These are phyloP conservation scores for Bacidia gigantensis DNA, from an alignment of 495 filamentous ascomycete genomes.

Conservation along the genomic window DNA sequence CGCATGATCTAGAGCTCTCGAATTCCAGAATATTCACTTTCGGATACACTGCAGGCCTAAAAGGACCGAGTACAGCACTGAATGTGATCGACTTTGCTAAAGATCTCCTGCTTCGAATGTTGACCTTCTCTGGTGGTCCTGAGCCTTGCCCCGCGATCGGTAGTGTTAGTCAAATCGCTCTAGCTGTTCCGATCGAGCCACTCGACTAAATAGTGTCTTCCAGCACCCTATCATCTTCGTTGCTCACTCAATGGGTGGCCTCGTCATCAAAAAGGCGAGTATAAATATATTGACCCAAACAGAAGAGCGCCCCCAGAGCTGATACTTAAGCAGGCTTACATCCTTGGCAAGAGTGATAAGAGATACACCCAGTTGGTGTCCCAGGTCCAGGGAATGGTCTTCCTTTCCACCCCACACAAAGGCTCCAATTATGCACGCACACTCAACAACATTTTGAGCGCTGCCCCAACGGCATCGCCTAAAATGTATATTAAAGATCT, in stretches of 20 bases:
- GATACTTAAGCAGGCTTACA: too few relatives aligned
- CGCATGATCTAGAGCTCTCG: constrained; percentile 18
- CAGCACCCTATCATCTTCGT: constrained; percentile 19
- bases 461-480: constrained; percentile 12
- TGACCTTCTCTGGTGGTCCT: constrained; percentile 9
- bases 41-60: constrained; percentile 24
- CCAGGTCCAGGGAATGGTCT: constrained; percentile 27
- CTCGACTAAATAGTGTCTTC: background rate
- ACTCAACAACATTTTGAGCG: constrained; percentile 22
- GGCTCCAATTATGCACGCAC: constrained; percentile 29
- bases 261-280: constrained; percentile 31
- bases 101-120: constrained; percentile 19
- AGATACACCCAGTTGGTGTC: constrained; percentile 24
- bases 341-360: constrained; percentile 26
- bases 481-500: constrained; percentile 32
- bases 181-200: background rate
- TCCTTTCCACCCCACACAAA: constrained; percentile 37
- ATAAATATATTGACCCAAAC: background rate
- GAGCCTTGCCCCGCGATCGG: background rate
- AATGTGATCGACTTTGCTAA: constrained; percentile 25
- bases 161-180: background rate
- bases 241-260: constrained; percentile 19
- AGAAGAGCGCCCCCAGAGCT: too few relatives aligned
- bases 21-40: constrained; percentile 22
- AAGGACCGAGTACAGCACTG: constrained; percentile 2